Conservation (phyloP, 2,329 filamentous ascomycete genomes). For the Fusarium marasasianum region DNA sequence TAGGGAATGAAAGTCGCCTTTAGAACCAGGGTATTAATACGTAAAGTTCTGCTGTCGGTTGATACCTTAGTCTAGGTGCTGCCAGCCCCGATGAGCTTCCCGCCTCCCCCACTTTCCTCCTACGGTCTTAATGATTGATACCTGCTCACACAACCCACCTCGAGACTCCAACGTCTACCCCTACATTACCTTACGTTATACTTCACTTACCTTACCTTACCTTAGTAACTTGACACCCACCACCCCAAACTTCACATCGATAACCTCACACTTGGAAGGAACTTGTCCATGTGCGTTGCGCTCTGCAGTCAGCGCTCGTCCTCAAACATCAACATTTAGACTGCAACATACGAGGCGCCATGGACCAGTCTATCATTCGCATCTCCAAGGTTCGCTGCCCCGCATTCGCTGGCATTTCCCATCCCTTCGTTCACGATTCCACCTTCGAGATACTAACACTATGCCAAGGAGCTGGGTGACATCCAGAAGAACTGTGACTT, state of each 20-base stretch:
- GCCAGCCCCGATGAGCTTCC: not conserved
- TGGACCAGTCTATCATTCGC: constrained; percentile 86
- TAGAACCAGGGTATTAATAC: not conserved
- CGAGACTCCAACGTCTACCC: constrained; percentile 13
- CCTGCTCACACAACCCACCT: constrained; percentile 20
- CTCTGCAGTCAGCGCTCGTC: not conserved
- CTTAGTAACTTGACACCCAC: not conserved
- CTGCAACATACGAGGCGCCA: constrained; percentile 40
- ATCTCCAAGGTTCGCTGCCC: constrained; percentile 75
- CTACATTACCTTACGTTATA: not conserved
- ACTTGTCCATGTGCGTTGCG: constrained; percentile 28
- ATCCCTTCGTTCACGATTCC: constrained; percentile 29
- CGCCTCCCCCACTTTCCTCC: constrained; percentile 33
- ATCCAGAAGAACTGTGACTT: constrained; percentile 86
- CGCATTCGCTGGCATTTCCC: constrained; percentile 29
- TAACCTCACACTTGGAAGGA: not conserved
- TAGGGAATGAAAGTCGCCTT: not conserved
- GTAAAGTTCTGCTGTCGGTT: not conserved
- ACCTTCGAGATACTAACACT: constrained; percentile 25
- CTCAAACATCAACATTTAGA: not conserved
- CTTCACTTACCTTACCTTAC: not conserved
- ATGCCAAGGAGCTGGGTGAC: constrained; percentile 78
- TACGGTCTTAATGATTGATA: constrained; percentile 18
- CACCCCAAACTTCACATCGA: not conserved
- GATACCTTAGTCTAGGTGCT: not conserved